phyloP scores from a whole-genome alignment of 2,329 filamentous ascomycete genomes.

The Fusarium goolgardi region DNA sequence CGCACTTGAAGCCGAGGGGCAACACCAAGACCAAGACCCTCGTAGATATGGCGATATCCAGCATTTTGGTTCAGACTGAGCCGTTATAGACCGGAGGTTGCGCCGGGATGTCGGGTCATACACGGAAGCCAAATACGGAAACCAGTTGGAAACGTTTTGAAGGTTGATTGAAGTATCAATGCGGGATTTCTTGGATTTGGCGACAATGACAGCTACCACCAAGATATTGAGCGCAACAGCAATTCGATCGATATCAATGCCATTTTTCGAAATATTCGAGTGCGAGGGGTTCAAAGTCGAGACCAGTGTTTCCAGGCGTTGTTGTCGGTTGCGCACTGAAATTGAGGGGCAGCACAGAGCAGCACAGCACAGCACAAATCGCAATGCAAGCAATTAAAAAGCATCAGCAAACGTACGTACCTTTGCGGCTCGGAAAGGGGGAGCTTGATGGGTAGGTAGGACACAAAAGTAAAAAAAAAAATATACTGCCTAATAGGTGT shows the following conservation, averaged over 20 bases:
- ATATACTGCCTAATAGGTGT: slow-evolving; percentile 34
- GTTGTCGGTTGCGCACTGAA: slow-evolving; percentile 37
- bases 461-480: slow-evolving; percentile 20
- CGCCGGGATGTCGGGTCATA: slow-evolving; percentile 42
- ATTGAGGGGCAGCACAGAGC: slow-evolving; percentile 34
- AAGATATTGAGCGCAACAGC: slow-evolving; percentile 6
- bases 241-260: background rate
- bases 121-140: slow-evolving; percentile 32
- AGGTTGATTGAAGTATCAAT: slow-evolving; percentile 19
- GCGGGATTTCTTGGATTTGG: slow-evolving; percentile 34
- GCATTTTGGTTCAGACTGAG: slow-evolving; percentile 1
- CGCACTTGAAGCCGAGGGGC: slow-evolving; percentile 34
- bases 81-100: slow-evolving; percentile 18
- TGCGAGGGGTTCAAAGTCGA: slow-evolving; percentile 22
- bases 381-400: slow-evolving; percentile 34
- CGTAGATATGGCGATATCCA: background rate
- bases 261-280: slow-evolving; percentile 13
- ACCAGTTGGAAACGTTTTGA: slow-evolving; percentile 10
- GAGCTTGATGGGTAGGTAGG: slow-evolving; percentile 40
- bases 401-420: slow-evolving; percentile 35
- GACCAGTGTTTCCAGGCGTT: slow-evolving; percentile 15
- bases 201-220: background rate
- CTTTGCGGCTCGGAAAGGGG: slow-evolving; percentile 32
- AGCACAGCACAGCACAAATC: slow-evolving; percentile 24
- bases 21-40: slow-evolving; percentile 11